phyloP scores from a whole-genome alignment of 345 rosid genomes.

The Firmiana major region DNA sequence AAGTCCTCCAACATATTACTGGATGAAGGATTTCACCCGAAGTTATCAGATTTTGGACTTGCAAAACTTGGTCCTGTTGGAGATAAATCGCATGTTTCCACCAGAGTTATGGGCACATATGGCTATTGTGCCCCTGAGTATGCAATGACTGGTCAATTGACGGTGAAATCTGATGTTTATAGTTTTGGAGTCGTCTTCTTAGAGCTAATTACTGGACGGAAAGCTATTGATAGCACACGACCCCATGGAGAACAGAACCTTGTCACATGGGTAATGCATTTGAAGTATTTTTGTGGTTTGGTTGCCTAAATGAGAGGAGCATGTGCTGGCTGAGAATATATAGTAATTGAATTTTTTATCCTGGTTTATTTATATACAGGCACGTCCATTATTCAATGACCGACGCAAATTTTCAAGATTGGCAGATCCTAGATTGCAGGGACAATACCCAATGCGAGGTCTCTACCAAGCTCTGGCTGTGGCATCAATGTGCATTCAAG shows the following conservation, averaged over 20 bases:
- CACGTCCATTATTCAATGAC: constrained; percentile 86
- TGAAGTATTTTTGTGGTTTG: background rate
- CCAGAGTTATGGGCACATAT: constrained; percentile 98
- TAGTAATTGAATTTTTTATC: background rate
- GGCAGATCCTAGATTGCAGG: constrained; percentile 79
- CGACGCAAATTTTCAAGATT: constrained; percentile 71
- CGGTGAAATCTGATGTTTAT: constrained; percentile 92
- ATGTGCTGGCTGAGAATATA: background rate
- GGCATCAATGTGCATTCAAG: constrained; percentile 98
- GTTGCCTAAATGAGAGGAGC: background rate
- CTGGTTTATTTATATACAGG: constrained; percentile 41
- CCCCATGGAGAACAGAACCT: constrained; percentile 98
- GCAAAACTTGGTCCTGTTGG: constrained; percentile 98
- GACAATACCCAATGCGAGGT: constrained; percentile 83
- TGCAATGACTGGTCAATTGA: constrained; percentile 98
- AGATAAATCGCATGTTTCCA: constrained; percentile 97
- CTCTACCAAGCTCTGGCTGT: constrained; percentile 97
- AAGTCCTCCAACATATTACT: constrained; percentile 94
- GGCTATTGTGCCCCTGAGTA: constrained; percentile 99
- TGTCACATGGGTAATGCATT: constrained; percentile 72
- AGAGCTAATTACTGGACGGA: constrained; percentile 93
- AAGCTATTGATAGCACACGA: constrained; percentile 76
- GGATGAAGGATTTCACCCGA: constrained; percentile 87
- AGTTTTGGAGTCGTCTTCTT: constrained; percentile 94
- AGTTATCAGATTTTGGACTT: constrained; percentile 95